These are phyloP conservation scores for Moricandia arvensis DNA, from an alignment of 345 rosid species.

Conservation along the genomic window DNA sequence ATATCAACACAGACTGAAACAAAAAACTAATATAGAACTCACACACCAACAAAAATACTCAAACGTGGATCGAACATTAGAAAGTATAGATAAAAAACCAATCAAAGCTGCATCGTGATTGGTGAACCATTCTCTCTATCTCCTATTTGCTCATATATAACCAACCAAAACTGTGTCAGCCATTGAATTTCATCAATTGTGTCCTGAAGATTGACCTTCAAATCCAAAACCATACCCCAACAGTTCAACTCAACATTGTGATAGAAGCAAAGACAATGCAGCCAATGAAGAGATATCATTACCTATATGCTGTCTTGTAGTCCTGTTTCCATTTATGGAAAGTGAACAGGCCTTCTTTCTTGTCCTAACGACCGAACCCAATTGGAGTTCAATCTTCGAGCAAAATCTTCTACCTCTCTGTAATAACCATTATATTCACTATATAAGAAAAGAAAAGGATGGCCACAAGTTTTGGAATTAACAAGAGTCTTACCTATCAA, in stretches of 20 bases:
- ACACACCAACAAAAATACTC: conserved; percentile 11
- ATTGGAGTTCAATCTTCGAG: conserved; percentile 76
- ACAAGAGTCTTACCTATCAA: conserved; percentile 59
- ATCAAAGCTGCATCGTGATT: conserved; percentile 29
- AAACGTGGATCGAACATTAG: not conserved
- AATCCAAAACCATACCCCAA: not conserved
- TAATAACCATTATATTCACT: not conserved
- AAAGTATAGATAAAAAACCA: not conserved
- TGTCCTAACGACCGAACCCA: conserved; percentile 63
- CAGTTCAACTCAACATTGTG: conserved; percentile 9
- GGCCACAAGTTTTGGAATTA: no score
- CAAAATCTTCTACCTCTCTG: conserved; percentile 95
- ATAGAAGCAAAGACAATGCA: not conserved
- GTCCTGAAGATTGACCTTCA: conserved; percentile 25
- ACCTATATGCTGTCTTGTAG: conserved; percentile 50
- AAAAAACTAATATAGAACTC: not conserved
- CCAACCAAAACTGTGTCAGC: conserved; percentile 21
- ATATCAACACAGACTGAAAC: conserved; percentile 9
- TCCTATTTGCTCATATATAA: conserved; percentile 15
- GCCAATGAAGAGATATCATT: conserved; percentile 7
- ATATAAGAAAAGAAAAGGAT: no score
- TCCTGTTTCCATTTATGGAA: conserved; percentile 56
- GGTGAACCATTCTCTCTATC: conserved; percentile 13
- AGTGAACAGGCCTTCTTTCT: conserved; percentile 51
- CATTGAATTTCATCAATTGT: conserved; percentile 1